phyloP scores from a whole-genome alignment of 2,329 filamentous ascomycete genomes.

The Cercospora janseana region DNA sequence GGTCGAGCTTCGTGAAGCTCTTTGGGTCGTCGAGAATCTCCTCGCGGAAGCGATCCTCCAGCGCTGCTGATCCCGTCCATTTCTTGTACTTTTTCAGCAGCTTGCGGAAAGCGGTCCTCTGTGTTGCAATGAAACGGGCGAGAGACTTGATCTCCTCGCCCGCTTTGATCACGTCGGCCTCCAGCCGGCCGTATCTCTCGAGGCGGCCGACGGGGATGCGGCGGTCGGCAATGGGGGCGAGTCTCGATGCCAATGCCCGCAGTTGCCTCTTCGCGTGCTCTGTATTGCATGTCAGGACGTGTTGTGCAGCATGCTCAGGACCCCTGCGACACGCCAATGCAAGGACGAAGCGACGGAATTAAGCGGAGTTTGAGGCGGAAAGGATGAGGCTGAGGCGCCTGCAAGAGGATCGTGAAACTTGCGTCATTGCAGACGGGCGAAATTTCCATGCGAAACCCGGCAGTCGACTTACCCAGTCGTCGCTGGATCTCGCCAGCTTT shows the following conservation, averaged over 20 bases:
- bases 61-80: slow-evolving; percentile 71
- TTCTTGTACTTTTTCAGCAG: slow-evolving; percentile 85
- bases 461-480: slow-evolving; percentile 58
- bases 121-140: slow-evolving; percentile 69
- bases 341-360: no score
- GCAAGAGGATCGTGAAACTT: slow-evolving; percentile 6
- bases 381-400: background rate
- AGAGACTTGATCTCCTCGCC: slow-evolving; percentile 70
- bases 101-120: slow-evolving; percentile 75
- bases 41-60: slow-evolving; percentile 65
- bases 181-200: slow-evolving; percentile 52
- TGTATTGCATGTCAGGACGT: slow-evolving; percentile 14
- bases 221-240: slow-evolving; percentile 24
- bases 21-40: slow-evolving; percentile 64
- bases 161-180: slow-evolving; percentile 55
- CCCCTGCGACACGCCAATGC: background rate
- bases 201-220: slow-evolving; percentile 47
- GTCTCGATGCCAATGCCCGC: slow-evolving; percentile 28
- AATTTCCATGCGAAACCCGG: slow-evolving; percentile 7
- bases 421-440: background rate
- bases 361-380: slow-evolving; percentile 13
- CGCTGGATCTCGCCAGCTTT: slow-evolving; percentile 76
- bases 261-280: slow-evolving; percentile 35
- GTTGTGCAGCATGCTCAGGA: background rate
- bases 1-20: slow-evolving; percentile 69